Evolutionary conservation across 768 basidiomycete species (phyloP).

Genomic region (Panellus pusillus): DNA sequence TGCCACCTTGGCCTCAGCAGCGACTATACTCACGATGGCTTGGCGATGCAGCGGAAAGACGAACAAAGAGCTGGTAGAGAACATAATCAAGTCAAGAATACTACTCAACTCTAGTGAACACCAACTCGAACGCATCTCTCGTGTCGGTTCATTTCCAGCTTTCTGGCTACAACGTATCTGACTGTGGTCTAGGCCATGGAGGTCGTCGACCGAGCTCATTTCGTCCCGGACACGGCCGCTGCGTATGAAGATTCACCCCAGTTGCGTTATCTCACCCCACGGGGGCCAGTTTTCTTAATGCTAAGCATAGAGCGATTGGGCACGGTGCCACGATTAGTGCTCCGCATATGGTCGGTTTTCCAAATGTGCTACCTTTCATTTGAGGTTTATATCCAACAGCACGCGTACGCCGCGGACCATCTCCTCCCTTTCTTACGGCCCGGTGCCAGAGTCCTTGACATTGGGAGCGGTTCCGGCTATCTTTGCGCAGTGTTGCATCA

Average conservation of each 20-base stretch:
- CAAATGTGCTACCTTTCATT: not conserved
- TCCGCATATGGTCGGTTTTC: constrained; percentile 81
- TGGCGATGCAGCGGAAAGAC: constrained; percentile 75
- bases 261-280: constrained; percentile 35
- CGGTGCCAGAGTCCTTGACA: constrained; percentile 79
- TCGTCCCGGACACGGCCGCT: constrained; percentile 46
- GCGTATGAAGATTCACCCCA: constrained; percentile 83
- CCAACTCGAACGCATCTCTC: constrained; percentile 58
- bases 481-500: constrained; percentile 79
- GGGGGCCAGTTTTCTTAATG: not conserved
- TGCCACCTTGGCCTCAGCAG: no score
- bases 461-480: constrained; percentile 89
- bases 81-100: constrained; percentile 42
- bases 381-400: constrained; percentile 40
- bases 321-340: constrained; percentile 93
- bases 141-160: constrained; percentile 40
- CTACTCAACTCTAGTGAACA: constrained; percentile 27
- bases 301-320: constrained; percentile 67
- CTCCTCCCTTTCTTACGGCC: constrained; percentile 71
- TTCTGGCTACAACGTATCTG: not conserved
- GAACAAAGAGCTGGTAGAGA: constrained; percentile 72
- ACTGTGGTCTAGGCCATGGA: constrained; percentile 59
- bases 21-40: constrained; percentile 53
- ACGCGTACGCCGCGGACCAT: constrained; percentile 82
- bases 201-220: constrained; percentile 68